phyloP scores from a whole-genome alignment of 1,139 yeast species.

The Candida sp. region DNA sequence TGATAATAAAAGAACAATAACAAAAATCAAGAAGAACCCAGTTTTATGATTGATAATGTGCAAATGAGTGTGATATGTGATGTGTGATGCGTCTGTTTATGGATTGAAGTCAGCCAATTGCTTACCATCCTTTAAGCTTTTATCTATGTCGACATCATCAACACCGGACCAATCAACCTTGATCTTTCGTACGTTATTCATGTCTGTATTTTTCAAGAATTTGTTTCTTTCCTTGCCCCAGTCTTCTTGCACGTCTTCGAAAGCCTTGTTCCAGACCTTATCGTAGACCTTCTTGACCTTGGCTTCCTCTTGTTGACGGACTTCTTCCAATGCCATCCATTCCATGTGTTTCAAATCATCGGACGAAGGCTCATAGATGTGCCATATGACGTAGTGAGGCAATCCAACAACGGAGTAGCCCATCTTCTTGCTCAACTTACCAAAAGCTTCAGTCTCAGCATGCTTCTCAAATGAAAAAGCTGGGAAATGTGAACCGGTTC shows the following conservation, averaged over 20 bases:
- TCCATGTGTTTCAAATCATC: slow-evolving; percentile 94
- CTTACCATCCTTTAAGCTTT: slow-evolving; percentile 27
- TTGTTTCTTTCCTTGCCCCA: slow-evolving; percentile 72
- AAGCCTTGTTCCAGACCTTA: slow-evolving; percentile 77
- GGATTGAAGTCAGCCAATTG: slow-evolving; percentile 51
- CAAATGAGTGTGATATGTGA: neutral
- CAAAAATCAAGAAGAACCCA: slow-evolving; percentile 1
- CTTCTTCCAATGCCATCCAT: slow-evolving; percentile 95
- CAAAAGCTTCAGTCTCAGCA: slow-evolving; percentile 95
- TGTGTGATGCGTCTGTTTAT: slow-evolving; percentile 11
- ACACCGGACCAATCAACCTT: slow-evolving; percentile 73
- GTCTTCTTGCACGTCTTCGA: slow-evolving; percentile 68
- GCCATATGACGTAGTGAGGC: slow-evolving; percentile 94
- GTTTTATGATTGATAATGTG: neutral
- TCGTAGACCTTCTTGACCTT: slow-evolving; percentile 71
- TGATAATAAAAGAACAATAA: neutral
- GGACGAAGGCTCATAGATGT: slow-evolving; percentile 85
- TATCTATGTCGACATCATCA: slow-evolving; percentile 48
- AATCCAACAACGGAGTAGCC: slow-evolving; percentile 82
- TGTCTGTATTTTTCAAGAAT: slow-evolving; percentile 76
- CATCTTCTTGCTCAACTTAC: slow-evolving; percentile 83
- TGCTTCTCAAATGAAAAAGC: slow-evolving; percentile 91
- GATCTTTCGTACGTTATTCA: slow-evolving; percentile 49
- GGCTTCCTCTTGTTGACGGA: slow-evolving; percentile 69
- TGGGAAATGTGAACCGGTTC: slow-evolving; percentile 85